Evolutionary conservation across 2,329 filamentous ascomycete species (phyloP).

Genomic region (Cladophialophora exuberans): DNA sequence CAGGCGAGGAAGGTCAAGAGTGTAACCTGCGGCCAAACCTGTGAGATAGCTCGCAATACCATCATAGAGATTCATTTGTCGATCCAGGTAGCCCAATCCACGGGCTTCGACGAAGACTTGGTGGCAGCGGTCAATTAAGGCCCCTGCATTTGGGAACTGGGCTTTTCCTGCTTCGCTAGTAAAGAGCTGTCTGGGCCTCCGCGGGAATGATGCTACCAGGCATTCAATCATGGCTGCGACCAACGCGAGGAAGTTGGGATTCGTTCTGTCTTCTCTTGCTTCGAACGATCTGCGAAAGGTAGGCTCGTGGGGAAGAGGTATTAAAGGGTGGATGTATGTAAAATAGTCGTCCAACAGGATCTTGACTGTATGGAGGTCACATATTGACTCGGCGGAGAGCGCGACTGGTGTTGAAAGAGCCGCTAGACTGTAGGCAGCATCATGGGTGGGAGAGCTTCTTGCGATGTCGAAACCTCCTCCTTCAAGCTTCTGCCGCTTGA

Average conservation of each 20-base stretch:
- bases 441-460: constrained; percentile 49
- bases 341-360: constrained; percentile 52
- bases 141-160: constrained; percentile 47
- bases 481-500: constrained; percentile 63
- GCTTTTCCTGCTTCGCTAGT: constrained; percentile 42
- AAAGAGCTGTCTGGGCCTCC: constrained; percentile 47
- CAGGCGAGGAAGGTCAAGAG: constrained; percentile 44
- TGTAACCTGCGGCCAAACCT: constrained; percentile 45
- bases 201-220: constrained; percentile 49
- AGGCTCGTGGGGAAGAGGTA: constrained; percentile 51
- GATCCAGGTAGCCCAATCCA: constrained; percentile 49
- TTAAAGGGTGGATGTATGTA: constrained; percentile 51
- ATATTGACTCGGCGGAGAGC: constrained; percentile 55
- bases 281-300: constrained; percentile 49
- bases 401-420: constrained; percentile 51
- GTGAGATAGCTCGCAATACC: constrained; percentile 50
- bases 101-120: constrained; percentile 49
- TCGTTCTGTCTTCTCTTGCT: constrained; percentile 46
- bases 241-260: constrained; percentile 48
- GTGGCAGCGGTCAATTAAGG: constrained; percentile 48
- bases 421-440: constrained; percentile 57
- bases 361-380: constrained; percentile 44
- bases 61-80: constrained; percentile 47
- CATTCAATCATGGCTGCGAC: constrained; percentile 50
- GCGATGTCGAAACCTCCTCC: constrained; percentile 25